Conservation (phyloP, 1,139 yeast species). For the Saccharomyces pastorianus region DNA sequence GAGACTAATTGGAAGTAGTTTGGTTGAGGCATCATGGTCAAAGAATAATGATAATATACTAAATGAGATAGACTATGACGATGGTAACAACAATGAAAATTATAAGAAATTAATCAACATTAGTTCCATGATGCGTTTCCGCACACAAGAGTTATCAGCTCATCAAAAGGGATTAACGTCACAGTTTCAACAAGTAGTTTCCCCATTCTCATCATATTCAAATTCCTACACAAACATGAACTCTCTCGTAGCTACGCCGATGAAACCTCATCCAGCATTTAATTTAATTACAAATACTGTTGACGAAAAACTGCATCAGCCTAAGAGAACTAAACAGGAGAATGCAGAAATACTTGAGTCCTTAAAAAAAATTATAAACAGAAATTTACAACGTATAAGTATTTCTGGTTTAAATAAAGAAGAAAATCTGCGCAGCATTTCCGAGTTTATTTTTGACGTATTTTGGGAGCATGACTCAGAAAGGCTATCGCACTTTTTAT, state of each 20-base stretch:
- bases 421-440: slow-evolving; percentile 24
- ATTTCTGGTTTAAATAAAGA: slow-evolving; percentile 30
- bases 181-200: not conserved
- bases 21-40: slow-evolving; percentile 20
- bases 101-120: not conserved
- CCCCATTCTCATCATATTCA: not conserved
- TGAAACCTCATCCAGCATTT: slow-evolving; percentile 5
- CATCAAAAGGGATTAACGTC: not conserved
- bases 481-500: slow-evolving; percentile 19
- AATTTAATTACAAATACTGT: not conserved
- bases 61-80: not conserved
- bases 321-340: not conserved
- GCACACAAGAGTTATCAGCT: not conserved
- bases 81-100: not conserved
- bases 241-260: slow-evolving; percentile 1
- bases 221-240: not conserved
- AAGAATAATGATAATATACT: slow-evolving; percentile 2
- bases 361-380: slow-evolving; percentile 24
- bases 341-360: slow-evolving; percentile 4
- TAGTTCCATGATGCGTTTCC: not conserved
- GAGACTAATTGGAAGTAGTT: slow-evolving; percentile 20
- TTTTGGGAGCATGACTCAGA: slow-evolving; percentile 28
- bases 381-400: slow-evolving; percentile 26
- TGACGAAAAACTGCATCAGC: not conserved
- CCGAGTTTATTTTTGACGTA: slow-evolving; percentile 29